phyloP scores from a whole-genome alignment of 148 eudicot genomes.

The Rhododendron vialii region DNA sequence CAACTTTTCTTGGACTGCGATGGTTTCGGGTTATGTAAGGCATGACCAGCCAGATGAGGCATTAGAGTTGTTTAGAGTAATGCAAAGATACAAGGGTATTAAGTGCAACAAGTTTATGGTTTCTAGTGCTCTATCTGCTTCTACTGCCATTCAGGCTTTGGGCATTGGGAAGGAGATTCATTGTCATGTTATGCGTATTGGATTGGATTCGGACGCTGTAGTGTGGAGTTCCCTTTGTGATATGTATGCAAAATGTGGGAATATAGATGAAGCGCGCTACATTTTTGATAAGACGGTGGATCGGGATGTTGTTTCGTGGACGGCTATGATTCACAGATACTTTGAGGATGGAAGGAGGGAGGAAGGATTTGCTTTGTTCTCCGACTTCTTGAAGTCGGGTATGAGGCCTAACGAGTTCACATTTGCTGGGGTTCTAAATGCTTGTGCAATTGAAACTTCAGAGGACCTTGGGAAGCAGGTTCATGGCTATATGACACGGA shows the following conservation, averaged over 20 bases:
- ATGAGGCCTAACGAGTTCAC: conserved; percentile 45
- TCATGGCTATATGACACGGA: conserved; percentile 45
- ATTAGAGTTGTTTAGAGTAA: conserved; percentile 41
- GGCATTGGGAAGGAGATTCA: conserved; percentile 52
- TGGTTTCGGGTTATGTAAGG: conserved; percentile 51
- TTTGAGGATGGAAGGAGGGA: conserved; percentile 52
- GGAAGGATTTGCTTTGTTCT: conserved; percentile 42
- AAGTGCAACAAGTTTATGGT: conserved; percentile 41
- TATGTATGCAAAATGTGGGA: conserved; percentile 62
- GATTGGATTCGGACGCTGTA: conserved; percentile 50
- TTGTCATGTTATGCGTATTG: conserved; percentile 45
- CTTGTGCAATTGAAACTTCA: conserved; percentile 44
- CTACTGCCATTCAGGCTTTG: conserved; percentile 35
- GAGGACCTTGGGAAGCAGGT: conserved; percentile 50
- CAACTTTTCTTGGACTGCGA: conserved; percentile 61
- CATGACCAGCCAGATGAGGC: conserved; percentile 38
- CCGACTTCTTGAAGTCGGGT: conserved; percentile 35
- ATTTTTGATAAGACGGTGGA: conserved; percentile 45
- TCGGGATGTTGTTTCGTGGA: conserved; percentile 57
- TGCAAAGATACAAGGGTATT: conserved; percentile 30
- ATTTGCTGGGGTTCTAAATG: conserved; percentile 45
- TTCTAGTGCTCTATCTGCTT: conserved; percentile 54
- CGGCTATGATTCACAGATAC: conserved; percentile 49
- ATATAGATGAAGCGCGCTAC: conserved; percentile 21
- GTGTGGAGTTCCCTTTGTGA: conserved; percentile 62